Evolutionary conservation across 306 rosid species (phyloP).

Genomic region (Cucumis cinereus): DNA sequence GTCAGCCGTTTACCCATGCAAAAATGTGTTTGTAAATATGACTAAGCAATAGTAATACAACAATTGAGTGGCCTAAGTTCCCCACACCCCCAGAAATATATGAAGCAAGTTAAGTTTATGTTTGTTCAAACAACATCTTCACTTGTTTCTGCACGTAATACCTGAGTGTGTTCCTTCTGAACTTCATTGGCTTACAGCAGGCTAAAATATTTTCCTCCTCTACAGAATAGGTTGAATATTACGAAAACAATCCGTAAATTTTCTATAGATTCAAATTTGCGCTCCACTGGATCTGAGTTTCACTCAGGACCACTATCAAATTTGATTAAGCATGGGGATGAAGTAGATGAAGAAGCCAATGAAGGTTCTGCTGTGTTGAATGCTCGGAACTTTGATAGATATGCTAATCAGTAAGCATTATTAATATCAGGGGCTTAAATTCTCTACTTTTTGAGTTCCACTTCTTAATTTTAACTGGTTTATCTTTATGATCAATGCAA

Average conservation of each 20-base stretch:
- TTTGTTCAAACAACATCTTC: neutral
- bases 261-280: conserved; percentile 65
- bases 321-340: conserved; percentile 76
- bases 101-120: neutral
- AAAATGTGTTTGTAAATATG: neutral
- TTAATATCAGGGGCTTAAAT: neutral
- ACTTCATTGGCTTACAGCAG: conserved; percentile 14
- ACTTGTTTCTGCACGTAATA: conserved; percentile 4
- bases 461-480: neutral
- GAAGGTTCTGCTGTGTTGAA: conserved; percentile 53
- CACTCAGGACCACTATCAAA: conserved; percentile 52
- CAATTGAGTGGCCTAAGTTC: neutral
- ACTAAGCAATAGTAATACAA: neutral
- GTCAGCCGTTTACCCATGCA: conserved; percentile 4
- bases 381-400: conserved; percentile 42
- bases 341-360: conserved; percentile 45
- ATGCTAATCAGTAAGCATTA: conserved; percentile 61
- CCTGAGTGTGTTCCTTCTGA: conserved; percentile 14
- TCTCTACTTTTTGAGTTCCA: neutral
- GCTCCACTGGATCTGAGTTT: conserved; percentile 74
- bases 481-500: neutral
- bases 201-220: conserved; percentile 17
- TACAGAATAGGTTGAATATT: conserved; percentile 92
- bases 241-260: conserved; percentile 82
- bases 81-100: neutral